Evolutionary conservation across 768 basidiomycete species (phyloP).

Genomic region (Auriscalpium orientale): DNA sequence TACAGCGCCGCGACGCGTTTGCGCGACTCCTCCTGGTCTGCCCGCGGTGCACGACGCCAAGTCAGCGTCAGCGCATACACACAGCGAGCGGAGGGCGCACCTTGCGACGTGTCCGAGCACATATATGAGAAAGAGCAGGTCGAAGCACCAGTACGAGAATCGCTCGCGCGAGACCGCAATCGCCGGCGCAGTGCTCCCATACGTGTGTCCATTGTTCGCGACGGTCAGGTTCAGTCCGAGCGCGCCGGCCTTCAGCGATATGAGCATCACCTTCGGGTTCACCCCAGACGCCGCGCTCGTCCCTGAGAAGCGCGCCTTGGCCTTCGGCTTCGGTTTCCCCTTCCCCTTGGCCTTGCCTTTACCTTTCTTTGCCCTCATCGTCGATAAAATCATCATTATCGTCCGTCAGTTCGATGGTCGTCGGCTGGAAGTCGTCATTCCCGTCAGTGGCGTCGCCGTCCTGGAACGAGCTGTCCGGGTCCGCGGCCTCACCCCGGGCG

Average conservation of each 20-base stretch:
- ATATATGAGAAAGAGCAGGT: constrained; percentile 78
- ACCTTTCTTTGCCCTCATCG: not conserved
- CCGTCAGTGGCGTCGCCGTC: constrained; percentile 17
- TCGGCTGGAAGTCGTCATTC: constrained; percentile 28
- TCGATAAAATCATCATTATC: constrained; percentile 12
- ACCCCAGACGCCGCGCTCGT: constrained; percentile 15
- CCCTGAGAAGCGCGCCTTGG: not conserved
- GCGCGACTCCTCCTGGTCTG: constrained; percentile 47
- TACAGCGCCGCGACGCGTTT: constrained; percentile 44
- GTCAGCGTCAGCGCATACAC: constrained; percentile 61
- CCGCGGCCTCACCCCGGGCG: not conserved
- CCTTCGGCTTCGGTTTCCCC: constrained; percentile 20
- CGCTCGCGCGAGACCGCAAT: constrained; percentile 63
- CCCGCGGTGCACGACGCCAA: constrained; percentile 64
- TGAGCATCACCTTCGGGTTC: constrained; percentile 77
- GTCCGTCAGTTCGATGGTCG: constrained; percentile 25
- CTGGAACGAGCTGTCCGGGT: constrained; percentile 2
- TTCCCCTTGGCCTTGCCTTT: constrained; percentile 21
- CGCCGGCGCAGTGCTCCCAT: constrained; percentile 45
- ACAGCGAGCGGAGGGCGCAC: constrained; percentile 46
- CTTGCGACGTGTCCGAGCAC: constrained; percentile 53
- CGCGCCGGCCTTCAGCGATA: constrained; percentile 79
- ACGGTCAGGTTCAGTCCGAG: constrained; percentile 84
- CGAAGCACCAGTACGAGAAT: constrained; percentile 91
- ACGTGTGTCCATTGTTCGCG: constrained; percentile 58